Evolutionary conservation across 371 early-diverging fungal species (phyloP).

Genomic region (Gilbertella persicaria): DNA sequence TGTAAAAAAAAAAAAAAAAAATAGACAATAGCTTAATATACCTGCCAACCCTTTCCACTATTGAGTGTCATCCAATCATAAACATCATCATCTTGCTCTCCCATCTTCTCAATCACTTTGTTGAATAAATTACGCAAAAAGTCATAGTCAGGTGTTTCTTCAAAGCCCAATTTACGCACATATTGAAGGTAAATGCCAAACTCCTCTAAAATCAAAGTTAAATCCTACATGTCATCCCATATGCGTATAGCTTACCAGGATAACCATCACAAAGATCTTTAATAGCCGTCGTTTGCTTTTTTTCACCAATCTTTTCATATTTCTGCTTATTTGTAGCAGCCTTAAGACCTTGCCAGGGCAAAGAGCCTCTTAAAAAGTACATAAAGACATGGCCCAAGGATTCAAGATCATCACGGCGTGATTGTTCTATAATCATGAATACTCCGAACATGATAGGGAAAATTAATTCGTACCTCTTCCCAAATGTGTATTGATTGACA

Average conservation of each 20-base stretch:
- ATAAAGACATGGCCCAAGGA: slow-evolving; percentile 97
- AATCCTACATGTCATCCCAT: too few relatives aligned
- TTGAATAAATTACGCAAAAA: slow-evolving; percentile 80
- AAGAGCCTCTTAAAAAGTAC: slow-evolving; percentile 93
- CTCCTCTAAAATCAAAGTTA: slow-evolving; percentile 55
- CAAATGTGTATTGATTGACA: slow-evolving; percentile 95
- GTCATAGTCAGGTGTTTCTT: slow-evolving; percentile 94
- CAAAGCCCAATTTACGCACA: slow-evolving; percentile 82
- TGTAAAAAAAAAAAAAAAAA: too few relatives aligned
- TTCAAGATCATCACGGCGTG: slow-evolving; percentile 97
- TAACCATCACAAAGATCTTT: slow-evolving; percentile 88
- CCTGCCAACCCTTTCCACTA: slow-evolving; percentile 55
- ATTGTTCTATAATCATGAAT: slow-evolving; percentile 69
- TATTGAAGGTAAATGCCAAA: slow-evolving; percentile 80
- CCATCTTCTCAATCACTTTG: slow-evolving; percentile 67
- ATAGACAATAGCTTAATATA: slow-evolving; percentile 7
- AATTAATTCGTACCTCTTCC: slow-evolving; percentile 66
- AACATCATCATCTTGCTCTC: slow-evolving; percentile 81
- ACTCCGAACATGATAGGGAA: background rate
- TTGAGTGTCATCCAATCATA: slow-evolving; percentile 84
- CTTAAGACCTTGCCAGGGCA: slow-evolving; percentile 98
- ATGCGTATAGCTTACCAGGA: slow-evolving; percentile 47
- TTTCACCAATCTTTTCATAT: slow-evolving; percentile 96
- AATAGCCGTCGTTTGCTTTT: slow-evolving; percentile 87
- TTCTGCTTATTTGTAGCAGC: slow-evolving; percentile 97